These are phyloP conservation scores for Pseudotsuga menziesii DNA, from an alignment of 75 land plant species.

Conservation along the genomic window DNA sequence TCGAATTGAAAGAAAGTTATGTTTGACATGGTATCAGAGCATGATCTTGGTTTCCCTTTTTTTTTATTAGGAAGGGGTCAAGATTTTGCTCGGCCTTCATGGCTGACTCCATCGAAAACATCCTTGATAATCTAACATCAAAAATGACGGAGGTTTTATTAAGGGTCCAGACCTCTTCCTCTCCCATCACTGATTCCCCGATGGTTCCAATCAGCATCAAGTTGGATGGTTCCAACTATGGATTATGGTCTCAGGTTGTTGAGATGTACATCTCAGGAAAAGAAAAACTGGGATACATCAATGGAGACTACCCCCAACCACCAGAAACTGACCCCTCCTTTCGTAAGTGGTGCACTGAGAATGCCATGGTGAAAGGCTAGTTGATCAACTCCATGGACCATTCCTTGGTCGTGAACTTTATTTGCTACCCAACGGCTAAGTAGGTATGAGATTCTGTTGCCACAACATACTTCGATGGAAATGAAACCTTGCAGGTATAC, in stretches of 20 bases:
- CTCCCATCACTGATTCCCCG: neutral
- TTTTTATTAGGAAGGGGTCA: too few species aligned
- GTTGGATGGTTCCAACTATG: constrained; percentile 13
- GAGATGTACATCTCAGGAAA: constrained; percentile 24
- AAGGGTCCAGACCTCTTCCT: neutral
- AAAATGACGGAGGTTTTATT: too few species aligned
- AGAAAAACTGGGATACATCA: constrained; percentile 13
- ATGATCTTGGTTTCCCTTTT: too few species aligned
- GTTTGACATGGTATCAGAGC: too few species aligned
- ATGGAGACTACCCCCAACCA: constrained; percentile 10
- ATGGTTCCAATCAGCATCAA: neutral
- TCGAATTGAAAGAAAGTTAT: too few species aligned
- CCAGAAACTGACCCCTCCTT: constrained; percentile 10
- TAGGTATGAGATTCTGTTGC: constrained; percentile 8
- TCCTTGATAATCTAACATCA: too few species aligned
- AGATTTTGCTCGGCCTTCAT: too few species aligned
- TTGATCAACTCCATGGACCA: constrained; percentile 20
- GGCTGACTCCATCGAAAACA: too few species aligned
- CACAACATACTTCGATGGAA: constrained; percentile 15
- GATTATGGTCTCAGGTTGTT: constrained; percentile 20
- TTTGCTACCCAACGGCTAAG: constrained; percentile 15
- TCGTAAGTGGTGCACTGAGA: constrained; percentile 14
- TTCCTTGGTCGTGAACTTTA: constrained; percentile 5
- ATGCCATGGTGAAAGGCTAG: constrained; percentile 17
- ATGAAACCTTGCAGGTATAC: constrained; percentile 11